phyloP scores from a whole-genome alignment of 2,329 filamentous ascomycete genomes.

The Teratosphaeria viscida region DNA sequence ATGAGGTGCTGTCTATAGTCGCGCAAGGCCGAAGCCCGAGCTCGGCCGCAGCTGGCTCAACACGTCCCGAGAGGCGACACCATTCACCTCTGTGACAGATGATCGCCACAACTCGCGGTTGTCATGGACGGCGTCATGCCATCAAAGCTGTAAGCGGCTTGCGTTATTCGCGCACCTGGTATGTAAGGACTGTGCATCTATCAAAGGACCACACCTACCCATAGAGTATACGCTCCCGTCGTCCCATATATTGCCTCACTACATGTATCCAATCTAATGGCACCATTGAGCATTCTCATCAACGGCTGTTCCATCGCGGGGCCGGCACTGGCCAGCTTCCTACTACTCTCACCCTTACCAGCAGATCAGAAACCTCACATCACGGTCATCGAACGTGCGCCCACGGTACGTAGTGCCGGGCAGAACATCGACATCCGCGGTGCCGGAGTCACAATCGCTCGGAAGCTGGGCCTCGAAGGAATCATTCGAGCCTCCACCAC shows the following conservation, averaged over 20 bases:
- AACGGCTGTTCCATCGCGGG: conserved; percentile 21
- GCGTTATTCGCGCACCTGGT: background rate
- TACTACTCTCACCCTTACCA: conserved; percentile 12
- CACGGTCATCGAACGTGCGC: conserved; percentile 21
- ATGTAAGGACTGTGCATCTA: background rate
- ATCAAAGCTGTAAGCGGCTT: background rate
- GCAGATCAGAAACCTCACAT: conserved; percentile 12
- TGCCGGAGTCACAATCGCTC: conserved; percentile 18
- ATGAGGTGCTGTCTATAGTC: too few relatives aligned
- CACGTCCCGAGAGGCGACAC: background rate
- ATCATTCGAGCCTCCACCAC: conserved; percentile 16
- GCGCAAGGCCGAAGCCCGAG: too few relatives aligned
- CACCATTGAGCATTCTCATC: conserved; percentile 16
- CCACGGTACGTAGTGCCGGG: conserved; percentile 12
- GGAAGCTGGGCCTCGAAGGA: conserved; percentile 21
- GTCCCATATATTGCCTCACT: background rate
- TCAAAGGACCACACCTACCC: background rate
- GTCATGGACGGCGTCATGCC: background rate
- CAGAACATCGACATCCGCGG: conserved; percentile 26
- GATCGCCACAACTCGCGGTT: background rate
- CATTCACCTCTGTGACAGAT: background rate
- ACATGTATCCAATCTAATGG: background rate
- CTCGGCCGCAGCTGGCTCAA: background rate
- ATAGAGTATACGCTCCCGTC: background rate
- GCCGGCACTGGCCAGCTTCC: conserved; percentile 17